phyloP scores from a whole-genome alignment of 441 rosid species.

The Populus hybrid region DNA sequence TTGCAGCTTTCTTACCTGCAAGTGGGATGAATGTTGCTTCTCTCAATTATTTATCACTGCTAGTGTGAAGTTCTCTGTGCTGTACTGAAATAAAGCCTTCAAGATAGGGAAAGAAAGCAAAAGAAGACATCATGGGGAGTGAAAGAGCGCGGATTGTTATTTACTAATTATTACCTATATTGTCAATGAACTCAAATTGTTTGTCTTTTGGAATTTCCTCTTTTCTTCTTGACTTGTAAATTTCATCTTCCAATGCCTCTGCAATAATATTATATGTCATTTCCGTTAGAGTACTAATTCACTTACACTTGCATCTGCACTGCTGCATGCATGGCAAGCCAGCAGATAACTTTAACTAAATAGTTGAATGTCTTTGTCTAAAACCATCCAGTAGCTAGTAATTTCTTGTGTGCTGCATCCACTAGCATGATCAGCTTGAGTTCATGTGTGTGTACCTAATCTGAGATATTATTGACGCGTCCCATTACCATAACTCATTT shows the following conservation, averaged over 20 bases:
- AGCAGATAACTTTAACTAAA: background rate
- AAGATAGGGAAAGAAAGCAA: background rate
- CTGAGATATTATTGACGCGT: background rate
- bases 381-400: background rate
- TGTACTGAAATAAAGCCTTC: background rate
- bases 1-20: background rate
- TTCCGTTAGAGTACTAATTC: background rate
- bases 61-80: background rate
- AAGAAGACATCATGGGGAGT: background rate
- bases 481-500: background rate
- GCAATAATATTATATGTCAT: background rate
- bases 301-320: background rate
- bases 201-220: background rate
- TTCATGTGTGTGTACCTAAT: background rate
- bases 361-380: background rate
- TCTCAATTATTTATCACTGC: background rate
- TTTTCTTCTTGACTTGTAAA: background rate
- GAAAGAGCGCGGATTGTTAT: background rate
- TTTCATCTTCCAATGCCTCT: background rate
- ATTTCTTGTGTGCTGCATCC: background rate
- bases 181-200: background rate
- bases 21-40: background rate
- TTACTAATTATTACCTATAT: background rate
- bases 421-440: background rate
- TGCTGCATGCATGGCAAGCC: background rate